These are phyloP conservation scores for Cantharellus cinnabarinus DNA, from an alignment of 768 basidiomycete genomes.

Conservation along the genomic window DNA sequence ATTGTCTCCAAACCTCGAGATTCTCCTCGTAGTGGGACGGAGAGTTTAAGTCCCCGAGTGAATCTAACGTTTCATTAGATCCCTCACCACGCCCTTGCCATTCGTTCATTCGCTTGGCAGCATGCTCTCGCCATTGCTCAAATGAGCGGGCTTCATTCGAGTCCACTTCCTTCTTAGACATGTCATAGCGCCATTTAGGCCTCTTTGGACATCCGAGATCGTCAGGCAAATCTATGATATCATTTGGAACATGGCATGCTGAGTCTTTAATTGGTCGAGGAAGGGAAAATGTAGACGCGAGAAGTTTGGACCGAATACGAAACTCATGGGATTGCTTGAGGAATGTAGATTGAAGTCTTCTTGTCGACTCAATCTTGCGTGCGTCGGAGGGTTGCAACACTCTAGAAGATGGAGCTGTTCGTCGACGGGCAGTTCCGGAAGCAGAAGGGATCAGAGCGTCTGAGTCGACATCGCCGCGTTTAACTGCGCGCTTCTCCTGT, in stretches of 20 bases:
- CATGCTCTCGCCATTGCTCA: slow-evolving; percentile 52
- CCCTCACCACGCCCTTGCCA: slow-evolving; percentile 24
- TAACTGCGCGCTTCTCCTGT: slow-evolving; percentile 63
- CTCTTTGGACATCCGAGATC: slow-evolving; percentile 32
- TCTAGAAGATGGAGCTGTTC: slow-evolving; percentile 10
- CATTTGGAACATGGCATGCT: slow-evolving; percentile 4
- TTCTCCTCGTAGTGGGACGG: slow-evolving; percentile 77
- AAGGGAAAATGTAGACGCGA: slow-evolving; percentile 35
- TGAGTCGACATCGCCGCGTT: slow-evolving; percentile 42
- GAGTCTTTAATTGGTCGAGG: slow-evolving; percentile 31
- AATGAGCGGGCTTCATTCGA: slow-evolving; percentile 74
- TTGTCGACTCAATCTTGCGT: slow-evolving; percentile 20
- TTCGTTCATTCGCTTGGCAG: slow-evolving; percentile 32
- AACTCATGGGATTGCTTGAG: slow-evolving; percentile 37
- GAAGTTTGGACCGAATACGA: slow-evolving; percentile 34
- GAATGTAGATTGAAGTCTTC: slow-evolving; percentile 45
- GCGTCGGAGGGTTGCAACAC: slow-evolving; percentile 1
- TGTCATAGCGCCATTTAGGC: slow-evolving; percentile 74
- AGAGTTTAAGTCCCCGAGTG: slow-evolving; percentile 17
- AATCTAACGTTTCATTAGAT: slow-evolving; percentile 3
- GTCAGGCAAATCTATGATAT: slow-evolving; percentile 9
- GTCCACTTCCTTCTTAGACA: slow-evolving; percentile 78
- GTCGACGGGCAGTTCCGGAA: slow-evolving; percentile 4
- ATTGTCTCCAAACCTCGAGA: slow-evolving; percentile 84
- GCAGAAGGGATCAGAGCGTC: slow-evolving; percentile 16